Base-by-base conservation (phyloP, 1,139 yeast species). In the Kazachstania sp. region DNA sequence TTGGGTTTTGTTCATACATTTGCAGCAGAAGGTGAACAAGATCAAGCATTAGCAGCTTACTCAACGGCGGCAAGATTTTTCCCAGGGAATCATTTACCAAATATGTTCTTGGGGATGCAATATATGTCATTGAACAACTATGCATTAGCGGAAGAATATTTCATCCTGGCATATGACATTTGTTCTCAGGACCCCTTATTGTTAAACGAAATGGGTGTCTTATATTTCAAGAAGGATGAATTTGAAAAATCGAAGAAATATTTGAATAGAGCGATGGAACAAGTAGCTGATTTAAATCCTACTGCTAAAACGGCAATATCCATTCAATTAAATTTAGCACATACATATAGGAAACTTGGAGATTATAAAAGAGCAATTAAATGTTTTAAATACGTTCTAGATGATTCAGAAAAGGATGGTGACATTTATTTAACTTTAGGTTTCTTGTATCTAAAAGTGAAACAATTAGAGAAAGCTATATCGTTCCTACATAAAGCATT, bases 1-100 rank as follows among this genome's bases (percentile, higher is more conserved):
- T 81, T 94, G 43, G 98, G 97, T 1, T 94, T 94, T 71, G 97
- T 97, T 1, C 97, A 92, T 62, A 90, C 98, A 0, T 94, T 88
- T 74, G 97, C 97, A 0, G 84, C 86, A 1, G 98, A 94, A 64
- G 95, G 97, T 9, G 99, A 94, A 66, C 97, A 94, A 60, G 99
- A 94, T 64, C 98, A 94, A 65, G 98, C 98, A 1, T 84, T 92
- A 19, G 83, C 96, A 50, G 98, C 98, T 0, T 94, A 90, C 67
- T 92, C 97, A 1, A 90, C 95, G 34, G 97, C 97, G 0, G 90
- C 96, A 0, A 71, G 97, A 50, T 73, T 90, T 44, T 94, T 92
- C 60, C 97, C 95, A 0, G 98, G 98, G 2, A 83, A 94, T 5
- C 97, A 92, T 65, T 68, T 90, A 44, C 98, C 98, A 2, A 81